Evolutionary conservation across 768 basidiomycete species (phyloP), one percentile per base, ranked within the genome.

Genomic region (Porphyrellus cyaneotinctus): DNA sequence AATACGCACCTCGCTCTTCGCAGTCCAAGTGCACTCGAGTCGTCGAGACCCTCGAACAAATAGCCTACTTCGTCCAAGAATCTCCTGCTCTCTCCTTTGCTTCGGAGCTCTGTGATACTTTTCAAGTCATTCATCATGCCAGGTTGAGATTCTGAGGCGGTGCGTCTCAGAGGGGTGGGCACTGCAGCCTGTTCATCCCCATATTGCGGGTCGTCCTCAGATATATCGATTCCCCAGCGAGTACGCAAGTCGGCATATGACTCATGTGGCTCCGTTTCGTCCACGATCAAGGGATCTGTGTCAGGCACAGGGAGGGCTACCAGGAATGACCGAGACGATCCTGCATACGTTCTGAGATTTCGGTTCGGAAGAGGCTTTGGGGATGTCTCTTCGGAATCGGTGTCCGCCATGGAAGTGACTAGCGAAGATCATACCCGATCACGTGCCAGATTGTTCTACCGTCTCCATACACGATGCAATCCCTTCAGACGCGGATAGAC

Each of bases 11-110:
- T 91, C 12, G 85, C 80, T 57, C 88, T 77, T 44, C 83, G 76
- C 23, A 91, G 74, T 2, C 78, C 75, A 42, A 83, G 60, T 11
- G 77, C 74, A 15, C 75, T 78, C 15, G 73, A 72, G 11, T 67
- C 59, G 24, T 82, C 80, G 69, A 92, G 77, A 1, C 91, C 88
- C 66, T 93, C 91, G 55, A 91, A 87, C 6, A 92, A 69, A 69
- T 91, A 93, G 0, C 91, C 91, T 3, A 91, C 79, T 61, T 91
- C 90, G 54, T 93, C 91, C 38, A 91, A 67, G 63, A 92, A 92
- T 15, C 88, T 74, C 56, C 90, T 75, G 49, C 76, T 84, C 70
- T 92, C 88, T 13, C 91, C 91, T 65, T 88, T 88, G 62, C 80
- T 87, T 51, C 89, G 72, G 35, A 92, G 73, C 57, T 92, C 90